Evolutionary conservation across 2,329 filamentous ascomycete species (phyloP).

Genomic region (Neopestalotiopsis clavispora): DNA sequence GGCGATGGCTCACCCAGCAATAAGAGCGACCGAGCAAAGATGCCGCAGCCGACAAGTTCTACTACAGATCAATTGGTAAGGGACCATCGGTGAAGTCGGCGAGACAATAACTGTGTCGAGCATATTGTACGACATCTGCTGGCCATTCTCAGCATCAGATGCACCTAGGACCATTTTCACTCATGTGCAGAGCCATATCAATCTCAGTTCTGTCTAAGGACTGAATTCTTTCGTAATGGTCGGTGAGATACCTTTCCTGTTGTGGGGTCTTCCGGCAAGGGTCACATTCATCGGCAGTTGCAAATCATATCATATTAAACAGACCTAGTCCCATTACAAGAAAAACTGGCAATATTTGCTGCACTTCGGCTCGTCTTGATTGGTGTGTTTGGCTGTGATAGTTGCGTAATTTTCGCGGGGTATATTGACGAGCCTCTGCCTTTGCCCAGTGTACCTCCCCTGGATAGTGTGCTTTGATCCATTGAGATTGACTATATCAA

Average conservation of each 20-base stretch:
- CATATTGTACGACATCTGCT: background rate
- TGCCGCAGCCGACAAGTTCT: conserved; percentile 20
- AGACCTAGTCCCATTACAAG: background rate
- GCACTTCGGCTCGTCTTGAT: background rate
- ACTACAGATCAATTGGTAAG: conserved; percentile 22
- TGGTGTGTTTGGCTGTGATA: no score
- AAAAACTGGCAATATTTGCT: background rate
- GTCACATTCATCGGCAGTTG: no score
- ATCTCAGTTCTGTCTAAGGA: conserved; percentile 23
- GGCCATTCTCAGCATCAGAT: background rate
- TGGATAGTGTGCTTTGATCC: no score
- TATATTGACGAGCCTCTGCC: no score
- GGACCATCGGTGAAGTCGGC: conserved; percentile 21
- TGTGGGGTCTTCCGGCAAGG: conserved; percentile 23
- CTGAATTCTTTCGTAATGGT: conserved; percentile 25
- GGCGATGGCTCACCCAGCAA: conserved; percentile 29
- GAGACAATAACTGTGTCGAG: conserved; percentile 13
- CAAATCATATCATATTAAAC: background rate
- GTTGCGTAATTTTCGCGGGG: no score
- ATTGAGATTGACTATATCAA: no score
- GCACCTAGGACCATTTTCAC: conserved; percentile 6
- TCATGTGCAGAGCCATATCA: conserved; percentile 25
- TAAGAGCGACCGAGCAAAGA: conserved; percentile 21
- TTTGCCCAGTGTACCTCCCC: no score
- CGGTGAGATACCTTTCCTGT: conserved; percentile 26